Evolutionary conservation across 2,329 filamentous ascomycete species (phyloP), one percentile per base, ranked within the genome.

Genomic region (Aspergillus novofumigatus): DNA sequence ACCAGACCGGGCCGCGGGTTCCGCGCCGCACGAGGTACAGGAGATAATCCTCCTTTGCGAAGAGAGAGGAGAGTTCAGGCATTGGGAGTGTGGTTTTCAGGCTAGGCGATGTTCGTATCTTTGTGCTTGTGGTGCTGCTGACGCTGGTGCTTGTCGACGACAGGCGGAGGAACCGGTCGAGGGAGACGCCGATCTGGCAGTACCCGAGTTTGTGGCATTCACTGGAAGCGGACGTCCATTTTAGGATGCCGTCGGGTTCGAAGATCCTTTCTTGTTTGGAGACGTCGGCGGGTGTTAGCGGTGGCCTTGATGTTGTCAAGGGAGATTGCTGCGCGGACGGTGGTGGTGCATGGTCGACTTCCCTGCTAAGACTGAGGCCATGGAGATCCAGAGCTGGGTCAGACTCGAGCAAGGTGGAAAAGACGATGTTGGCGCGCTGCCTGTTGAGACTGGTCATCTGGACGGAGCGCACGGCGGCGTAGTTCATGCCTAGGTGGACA

Each of bases 391-490:
- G 53, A 6, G 60, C 58, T 17, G 56, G 54, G 29, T 75, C 53
- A 71, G 79, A 63, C 5, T 67, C 68, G 11, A 82, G 62, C 4
- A 88, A 70, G 53, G 83, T 78, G 44, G 84, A 81, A 65, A 92
- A 87, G 1, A 96, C 79, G 21, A 97, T 85, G 50, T 88, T 90
- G 1, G 92, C 90, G 38, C 94, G 84, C 73, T 97, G 92, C 23
- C 91, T 83, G 75, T 96, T 97, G 38, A 97, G 80, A 6, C 85
- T 90, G 42, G 84, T 83, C 87, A 97, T 91, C 69, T 86, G 86
- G 17, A 99, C 92, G 51, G 89, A 83, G 60, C 88, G 83, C 4
- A 99, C 93, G 45, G 92, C 94, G 35, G 85, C 81, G 72, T 95
- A 93, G 73, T 97, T 97, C 65, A 89, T 92, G 69, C 81, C 83